phyloP scores from a whole-genome alignment of 768 basidiomycete species.

The Podaxis sp. region DNA sequence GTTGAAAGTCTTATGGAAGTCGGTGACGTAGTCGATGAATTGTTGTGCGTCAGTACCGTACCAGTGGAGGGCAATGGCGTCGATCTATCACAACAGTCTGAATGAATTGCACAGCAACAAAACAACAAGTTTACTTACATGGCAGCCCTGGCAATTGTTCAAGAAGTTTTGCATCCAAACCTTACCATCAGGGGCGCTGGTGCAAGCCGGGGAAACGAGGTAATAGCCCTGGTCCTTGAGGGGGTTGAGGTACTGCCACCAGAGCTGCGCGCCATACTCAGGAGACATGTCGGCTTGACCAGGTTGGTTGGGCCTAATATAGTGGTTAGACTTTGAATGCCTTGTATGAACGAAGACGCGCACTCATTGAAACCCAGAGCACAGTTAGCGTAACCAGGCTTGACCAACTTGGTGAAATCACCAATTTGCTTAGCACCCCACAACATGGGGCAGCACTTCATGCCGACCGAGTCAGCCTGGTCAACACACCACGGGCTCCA shows the following conservation, averaged over 20 bases:
- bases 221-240: conserved; percentile 53
- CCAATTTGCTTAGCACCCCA: conserved; percentile 59
- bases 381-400: conserved; percentile 46
- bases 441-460: conserved; percentile 62
- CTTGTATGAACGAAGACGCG: conserved; percentile 20
- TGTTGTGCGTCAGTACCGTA: conserved; percentile 53
- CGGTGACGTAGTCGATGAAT: conserved; percentile 51
- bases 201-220: conserved; percentile 66
- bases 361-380: conserved; percentile 78
- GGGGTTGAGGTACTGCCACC: conserved; percentile 61
- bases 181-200: conserved; percentile 55
- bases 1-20: conserved; percentile 43
- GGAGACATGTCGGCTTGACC: conserved; percentile 64
- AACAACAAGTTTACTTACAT: conserved; percentile 36
- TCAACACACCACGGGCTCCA: conserved; percentile 54
- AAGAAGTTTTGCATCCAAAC: conserved; percentile 67
- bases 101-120: not conserved
- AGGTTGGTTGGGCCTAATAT: conserved; percentile 60
- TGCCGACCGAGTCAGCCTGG: conserved; percentile 39
- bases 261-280: conserved; percentile 46
- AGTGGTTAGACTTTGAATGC: not conserved
- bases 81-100: conserved; percentile 38
- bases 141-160: conserved; percentile 47
- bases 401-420: conserved; percentile 46
- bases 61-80: conserved; percentile 61